phyloP scores from a whole-genome alignment of 2,329 filamentous ascomycete species.

The Fusarium sp. region DNA sequence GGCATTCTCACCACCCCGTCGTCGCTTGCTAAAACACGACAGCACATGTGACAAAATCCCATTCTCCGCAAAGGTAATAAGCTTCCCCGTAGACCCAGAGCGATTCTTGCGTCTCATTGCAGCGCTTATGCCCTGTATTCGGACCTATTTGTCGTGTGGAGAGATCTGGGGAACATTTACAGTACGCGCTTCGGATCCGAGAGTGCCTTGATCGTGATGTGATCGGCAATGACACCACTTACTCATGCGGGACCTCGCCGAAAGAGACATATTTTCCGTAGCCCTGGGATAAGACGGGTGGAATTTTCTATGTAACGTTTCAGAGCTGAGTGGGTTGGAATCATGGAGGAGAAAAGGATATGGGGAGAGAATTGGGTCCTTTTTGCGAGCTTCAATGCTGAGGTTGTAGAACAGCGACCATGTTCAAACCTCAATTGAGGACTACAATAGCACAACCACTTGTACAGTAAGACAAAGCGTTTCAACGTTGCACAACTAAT shows the following conservation, averaged over 20 bases:
- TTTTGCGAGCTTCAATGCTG: not conserved
- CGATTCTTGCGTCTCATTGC: constrained; percentile 16
- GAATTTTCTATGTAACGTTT: constrained; percentile 23
- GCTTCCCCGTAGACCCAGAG: constrained; percentile 14
- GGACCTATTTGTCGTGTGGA: constrained; percentile 28
- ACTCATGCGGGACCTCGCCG: constrained; percentile 6
- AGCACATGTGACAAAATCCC: constrained; percentile 11
- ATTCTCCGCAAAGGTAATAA: constrained; percentile 1
- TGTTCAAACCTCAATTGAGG: not conserved
- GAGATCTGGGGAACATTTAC: constrained; percentile 24
- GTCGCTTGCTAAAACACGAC: not conserved
- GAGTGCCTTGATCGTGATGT: not conserved
- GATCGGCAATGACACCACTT: constrained; percentile 31
- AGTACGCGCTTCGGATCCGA: constrained; percentile 10
- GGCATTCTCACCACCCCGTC: not conserved
- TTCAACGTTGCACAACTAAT: not conserved
- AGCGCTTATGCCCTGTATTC: constrained; percentile 28
- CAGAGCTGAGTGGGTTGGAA: constrained; percentile 10
- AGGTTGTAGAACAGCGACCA: not conserved
- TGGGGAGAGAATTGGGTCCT: constrained; percentile 2
- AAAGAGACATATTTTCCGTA: constrained; percentile 1
- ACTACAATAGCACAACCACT: not conserved
- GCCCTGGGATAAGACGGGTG: not conserved
- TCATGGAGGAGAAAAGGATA: not conserved
- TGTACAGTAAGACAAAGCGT: not conserved